Evolutionary conservation across 2,329 filamentous ascomycete genomes (phyloP), one percentile per base, ranked within the genome.

Genomic region (Calonectria pseudoturangicola): DNA sequence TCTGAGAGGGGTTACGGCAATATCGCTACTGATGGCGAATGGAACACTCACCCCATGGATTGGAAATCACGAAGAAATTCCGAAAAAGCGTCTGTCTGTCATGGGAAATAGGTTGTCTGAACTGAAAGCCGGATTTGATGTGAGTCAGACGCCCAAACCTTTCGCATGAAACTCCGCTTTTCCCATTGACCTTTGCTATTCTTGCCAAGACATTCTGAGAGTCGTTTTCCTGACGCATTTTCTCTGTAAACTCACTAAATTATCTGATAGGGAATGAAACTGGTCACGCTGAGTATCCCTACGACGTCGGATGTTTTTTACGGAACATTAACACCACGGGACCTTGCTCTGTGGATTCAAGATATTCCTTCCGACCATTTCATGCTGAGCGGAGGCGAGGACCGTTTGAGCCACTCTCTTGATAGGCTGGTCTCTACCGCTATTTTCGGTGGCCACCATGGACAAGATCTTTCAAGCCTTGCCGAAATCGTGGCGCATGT

Each of bases 91-190:
- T 16, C 1, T 60, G 3, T 21, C 33, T 2, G 41, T 2, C 3
- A 21, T 25, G 9, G 25, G 13, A 2, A 15, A 33, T 9, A 27
- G 12, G 15, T 6, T 60, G n/a, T 39, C 33, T 5, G 27, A 13
- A 18, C 27, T 60, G n/a, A 60, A 60, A 7, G 54, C 21, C 9
- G 36, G 54, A 39, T 60, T 60, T 41, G 54, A 60, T 27, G 54
- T 60, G 13, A 41, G 54, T 15, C 2, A 41, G 6, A 16, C 15
- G 8, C 15, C 27, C n/a, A 15, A 51, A 9, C 10, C 12, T 6
- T 3, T 10, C 16, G 8, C 30, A 4, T 4, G 18, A 33, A 33
- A 33, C 30, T 33, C 30, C 9, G 30, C 21, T 21, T 21, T 21
- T 21, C 21, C 21, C 21, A 21, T 21, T 21, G 21, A 21, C 21